phyloP scores from a whole-genome alignment of 2,329 filamentous ascomycete genomes.

The Monosporascus sp. region DNA sequence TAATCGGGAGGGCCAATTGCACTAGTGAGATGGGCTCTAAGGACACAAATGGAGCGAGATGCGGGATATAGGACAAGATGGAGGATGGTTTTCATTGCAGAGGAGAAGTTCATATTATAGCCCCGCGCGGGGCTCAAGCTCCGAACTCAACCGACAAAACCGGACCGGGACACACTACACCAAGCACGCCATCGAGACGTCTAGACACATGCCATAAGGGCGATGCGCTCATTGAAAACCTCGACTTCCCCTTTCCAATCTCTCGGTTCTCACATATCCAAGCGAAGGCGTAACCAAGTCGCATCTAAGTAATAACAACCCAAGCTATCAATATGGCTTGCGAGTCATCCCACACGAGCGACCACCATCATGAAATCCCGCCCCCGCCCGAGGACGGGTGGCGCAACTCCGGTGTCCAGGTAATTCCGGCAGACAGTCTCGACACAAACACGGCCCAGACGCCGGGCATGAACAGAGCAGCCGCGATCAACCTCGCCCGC shows the following conservation, averaged over 20 bases:
- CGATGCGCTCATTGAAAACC: not conserved
- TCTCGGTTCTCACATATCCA: not conserved
- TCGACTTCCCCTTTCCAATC: not conserved
- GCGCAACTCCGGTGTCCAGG: constrained; percentile 33
- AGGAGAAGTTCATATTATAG: not conserved
- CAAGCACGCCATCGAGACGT: not conserved
- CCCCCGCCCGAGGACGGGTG: constrained; percentile 21
- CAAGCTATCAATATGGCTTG: not conserved
- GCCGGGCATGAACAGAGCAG: constrained; percentile 37
- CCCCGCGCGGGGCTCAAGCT: not conserved
- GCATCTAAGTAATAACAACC: no score
- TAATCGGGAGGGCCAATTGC: no score
- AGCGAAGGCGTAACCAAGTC: no score
- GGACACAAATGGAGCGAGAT: no score
- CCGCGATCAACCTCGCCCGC: constrained; percentile 39
- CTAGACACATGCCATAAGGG: not conserved
- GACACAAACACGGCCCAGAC: constrained; percentile 37
- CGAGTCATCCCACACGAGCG: not conserved
- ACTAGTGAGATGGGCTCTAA: no score
- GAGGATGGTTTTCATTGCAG: not conserved
- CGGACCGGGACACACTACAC: not conserved
- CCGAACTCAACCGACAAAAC: not conserved
- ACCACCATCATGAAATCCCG: not conserved
- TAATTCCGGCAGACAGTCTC: constrained; percentile 34
- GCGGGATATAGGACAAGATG: no score